These are phyloP conservation scores for Naganishia antarctica DNA, from an alignment of 768 basidiomycete genomes.

Conservation along the genomic window DNA sequence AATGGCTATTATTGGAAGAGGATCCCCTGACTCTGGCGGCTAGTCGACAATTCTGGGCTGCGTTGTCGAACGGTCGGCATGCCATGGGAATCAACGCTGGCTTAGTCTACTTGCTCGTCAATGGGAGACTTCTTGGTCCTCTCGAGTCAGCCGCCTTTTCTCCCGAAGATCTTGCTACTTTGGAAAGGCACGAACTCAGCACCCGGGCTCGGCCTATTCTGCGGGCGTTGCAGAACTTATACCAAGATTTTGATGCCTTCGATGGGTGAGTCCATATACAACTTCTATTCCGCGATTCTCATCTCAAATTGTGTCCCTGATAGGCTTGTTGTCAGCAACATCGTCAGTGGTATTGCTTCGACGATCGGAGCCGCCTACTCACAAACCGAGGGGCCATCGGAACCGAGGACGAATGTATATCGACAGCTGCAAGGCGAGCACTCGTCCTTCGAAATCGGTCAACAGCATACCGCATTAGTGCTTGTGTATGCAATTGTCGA, in stretches of 20 bases:
- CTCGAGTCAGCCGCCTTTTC: conserved; percentile 60
- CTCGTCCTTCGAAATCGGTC: conserved; percentile 61
- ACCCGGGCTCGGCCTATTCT: conserved; percentile 68
- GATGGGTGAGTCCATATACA: conserved; percentile 51
- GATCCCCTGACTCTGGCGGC: conserved; percentile 26
- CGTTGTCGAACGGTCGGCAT: conserved; percentile 44
- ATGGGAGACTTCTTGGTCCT: conserved; percentile 82
- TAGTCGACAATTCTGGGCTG: conserved; percentile 41
- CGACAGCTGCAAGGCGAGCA: conserved; percentile 51
- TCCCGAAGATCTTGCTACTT: conserved; percentile 64
- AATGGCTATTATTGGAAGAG: not conserved
- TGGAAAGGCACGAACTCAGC: conserved; percentile 69
- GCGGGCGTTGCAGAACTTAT: conserved; percentile 60
- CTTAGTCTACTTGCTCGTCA: conserved; percentile 64
- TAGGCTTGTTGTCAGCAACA: conserved; percentile 59
- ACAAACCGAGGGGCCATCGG: conserved; percentile 27
- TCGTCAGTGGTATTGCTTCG: conserved; percentile 65
- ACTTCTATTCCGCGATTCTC: not conserved
- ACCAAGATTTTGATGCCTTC: conserved; percentile 49
- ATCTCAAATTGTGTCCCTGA: not conserved
- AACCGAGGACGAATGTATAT: conserved; percentile 35
- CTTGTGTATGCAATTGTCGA: conserved; percentile 72
- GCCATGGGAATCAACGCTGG: conserved; percentile 59
- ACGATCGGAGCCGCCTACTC: conserved; percentile 65
- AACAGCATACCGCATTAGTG: conserved; percentile 62